These are phyloP conservation scores for Eucalyptus rudis DNA, from an alignment of 345 rosid genomes.

Conservation along the genomic window DNA sequence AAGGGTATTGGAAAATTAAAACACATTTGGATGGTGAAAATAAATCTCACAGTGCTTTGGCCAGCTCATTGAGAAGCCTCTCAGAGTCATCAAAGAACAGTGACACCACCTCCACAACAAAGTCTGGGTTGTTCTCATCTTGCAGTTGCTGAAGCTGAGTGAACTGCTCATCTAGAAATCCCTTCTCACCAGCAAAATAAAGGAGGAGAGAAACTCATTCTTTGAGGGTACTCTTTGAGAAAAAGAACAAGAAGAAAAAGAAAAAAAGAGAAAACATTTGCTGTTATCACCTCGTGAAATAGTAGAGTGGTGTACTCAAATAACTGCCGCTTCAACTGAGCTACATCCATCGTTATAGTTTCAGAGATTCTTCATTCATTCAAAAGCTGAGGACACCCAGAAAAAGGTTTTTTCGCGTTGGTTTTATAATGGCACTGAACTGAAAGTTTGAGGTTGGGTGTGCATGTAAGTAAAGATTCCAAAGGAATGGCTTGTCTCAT, in stretches of 20 bases:
- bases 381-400: not conserved
- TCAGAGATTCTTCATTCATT: not conserved
- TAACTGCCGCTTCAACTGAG: conserved; percentile 37
- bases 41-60: conserved; percentile 25
- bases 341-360: conserved; percentile 21
- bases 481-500: not conserved
- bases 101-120: conserved; percentile 46
- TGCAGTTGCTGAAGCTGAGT: conserved; percentile 44
- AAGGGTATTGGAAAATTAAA: not conserved
- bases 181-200: conserved; percentile 9
- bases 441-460: not conserved
- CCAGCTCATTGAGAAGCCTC: conserved; percentile 38
- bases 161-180: conserved; percentile 48
- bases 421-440: not conserved
- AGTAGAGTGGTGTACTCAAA: conserved; percentile 28
- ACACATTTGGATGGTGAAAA: not conserved
- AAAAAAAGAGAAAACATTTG: not conserved
- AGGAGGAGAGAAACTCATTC: not conserved
- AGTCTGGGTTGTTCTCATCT: conserved; percentile 55
- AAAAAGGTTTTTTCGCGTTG: not conserved
- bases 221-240: not conserved
- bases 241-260: not conserved
- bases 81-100: conserved; percentile 49
- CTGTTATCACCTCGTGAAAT: conserved; percentile 32
- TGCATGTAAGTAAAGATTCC: not conserved